A percentile compares a stretch with the other conserved stretches of the same genome.
phyloP scores from a whole-genome alignment of 257 asterid genomes.

The Scutellaria minor region DNA sequence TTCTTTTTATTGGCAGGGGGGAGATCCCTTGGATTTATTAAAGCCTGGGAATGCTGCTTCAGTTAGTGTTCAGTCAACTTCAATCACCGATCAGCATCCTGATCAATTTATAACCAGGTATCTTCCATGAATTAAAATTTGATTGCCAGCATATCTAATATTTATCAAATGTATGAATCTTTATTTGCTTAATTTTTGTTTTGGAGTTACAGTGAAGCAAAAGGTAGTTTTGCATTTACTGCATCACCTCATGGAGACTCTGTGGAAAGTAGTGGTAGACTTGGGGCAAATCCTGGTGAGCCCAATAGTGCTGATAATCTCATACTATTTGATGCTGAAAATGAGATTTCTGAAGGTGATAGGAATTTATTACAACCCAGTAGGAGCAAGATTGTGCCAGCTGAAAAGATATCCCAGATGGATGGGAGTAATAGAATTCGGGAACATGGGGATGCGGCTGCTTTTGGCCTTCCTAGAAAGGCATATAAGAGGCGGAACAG shows the following conservation, averaged over 20 bases:
- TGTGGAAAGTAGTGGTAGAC: constrained; percentile 91
- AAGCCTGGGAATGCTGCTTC: constrained; percentile 67
- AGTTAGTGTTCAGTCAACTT: constrained; percentile 89
- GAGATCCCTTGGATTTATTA: constrained; percentile 83
- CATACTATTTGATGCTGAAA: constrained; percentile 75
- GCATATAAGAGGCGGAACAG: constrained; percentile 83
- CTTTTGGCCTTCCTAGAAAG: constrained; percentile 68
- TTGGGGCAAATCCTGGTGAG: constrained; percentile 64
- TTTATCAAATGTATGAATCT: constrained; percentile 1
- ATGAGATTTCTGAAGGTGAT: constrained; percentile 67
- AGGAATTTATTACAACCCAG: constrained; percentile 53
- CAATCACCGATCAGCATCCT: constrained; percentile 72
- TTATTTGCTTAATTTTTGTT: constrained; percentile 34
- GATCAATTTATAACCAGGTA: constrained; percentile 71
- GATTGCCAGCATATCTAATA: not conserved
- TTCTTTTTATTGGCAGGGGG: constrained; percentile 71
- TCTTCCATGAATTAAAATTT: constrained; percentile 23
- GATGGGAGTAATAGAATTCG: constrained; percentile 55
- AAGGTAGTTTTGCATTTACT: constrained; percentile 78
- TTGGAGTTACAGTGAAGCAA: constrained; percentile 70
- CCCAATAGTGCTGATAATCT: constrained; percentile 83
- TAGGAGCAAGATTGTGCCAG: constrained; percentile 54
- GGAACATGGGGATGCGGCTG: constrained; percentile 63
- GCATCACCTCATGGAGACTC: constrained; percentile 96
- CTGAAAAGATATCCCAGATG: constrained; percentile 52